Evolutionary conservation across 2,329 filamentous ascomycete species (phyloP).

Genomic region (Diaporthe citriasiana): DNA sequence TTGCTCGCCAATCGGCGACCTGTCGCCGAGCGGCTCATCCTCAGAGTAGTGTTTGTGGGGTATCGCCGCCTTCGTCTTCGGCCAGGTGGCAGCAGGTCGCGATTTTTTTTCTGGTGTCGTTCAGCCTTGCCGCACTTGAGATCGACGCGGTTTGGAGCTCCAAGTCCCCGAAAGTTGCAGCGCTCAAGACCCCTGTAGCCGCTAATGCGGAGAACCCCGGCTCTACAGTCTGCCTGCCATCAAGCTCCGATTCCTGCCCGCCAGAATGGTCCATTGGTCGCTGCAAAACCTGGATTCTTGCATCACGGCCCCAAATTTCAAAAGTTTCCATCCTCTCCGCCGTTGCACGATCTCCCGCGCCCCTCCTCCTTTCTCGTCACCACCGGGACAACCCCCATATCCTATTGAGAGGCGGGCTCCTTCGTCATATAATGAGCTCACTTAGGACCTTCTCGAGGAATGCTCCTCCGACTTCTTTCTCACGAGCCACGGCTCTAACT

Average conservation of each 20-base stretch:
- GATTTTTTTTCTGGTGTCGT: constrained; percentile 32
- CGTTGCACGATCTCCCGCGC: not conserved
- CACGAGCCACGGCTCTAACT: constrained; percentile 56
- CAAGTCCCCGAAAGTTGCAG: constrained; percentile 20
- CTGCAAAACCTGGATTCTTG: constrained; percentile 39
- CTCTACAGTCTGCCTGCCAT: constrained; percentile 36
- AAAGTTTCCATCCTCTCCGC: constrained; percentile 22
- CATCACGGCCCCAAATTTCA: constrained; percentile 38
- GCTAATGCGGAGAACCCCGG: constrained; percentile 35
- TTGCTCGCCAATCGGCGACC: constrained; percentile 60
- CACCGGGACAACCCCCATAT: constrained; percentile 9
- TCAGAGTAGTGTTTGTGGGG: constrained; percentile 44
- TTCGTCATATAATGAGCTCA: constrained; percentile 60
- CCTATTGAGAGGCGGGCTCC: constrained; percentile 45
- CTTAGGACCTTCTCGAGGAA: constrained; percentile 59
- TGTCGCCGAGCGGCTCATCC: constrained; percentile 61
- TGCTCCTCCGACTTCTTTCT: constrained; percentile 58
- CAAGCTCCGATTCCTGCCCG: constrained; percentile 40
- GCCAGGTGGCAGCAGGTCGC: constrained; percentile 37
- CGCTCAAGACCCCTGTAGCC: constrained; percentile 34
- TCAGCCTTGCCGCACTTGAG: constrained; percentile 19
- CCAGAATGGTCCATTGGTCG: constrained; percentile 9
- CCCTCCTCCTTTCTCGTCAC: constrained; percentile 22
- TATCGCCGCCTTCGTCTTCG: constrained; percentile 44
- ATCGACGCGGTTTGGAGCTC: constrained; percentile 19